Evolutionary conservation across 345 rosid genomes (phyloP).

Genomic region (Barbarea vulgaris): DNA sequence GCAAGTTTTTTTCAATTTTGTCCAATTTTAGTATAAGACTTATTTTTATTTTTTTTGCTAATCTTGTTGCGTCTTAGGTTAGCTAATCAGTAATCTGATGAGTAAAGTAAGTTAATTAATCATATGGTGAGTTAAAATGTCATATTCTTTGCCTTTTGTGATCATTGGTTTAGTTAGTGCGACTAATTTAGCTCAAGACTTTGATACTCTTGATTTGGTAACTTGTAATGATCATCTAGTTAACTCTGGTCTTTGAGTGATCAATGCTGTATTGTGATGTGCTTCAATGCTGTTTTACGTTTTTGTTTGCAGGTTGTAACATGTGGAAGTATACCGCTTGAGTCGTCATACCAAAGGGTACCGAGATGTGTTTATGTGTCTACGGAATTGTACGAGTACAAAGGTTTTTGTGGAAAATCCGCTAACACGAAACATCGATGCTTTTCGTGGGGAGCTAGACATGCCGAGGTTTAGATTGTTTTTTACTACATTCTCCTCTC

Average conservation of each 20-base stretch:
- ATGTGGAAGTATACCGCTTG: constrained; percentile 91
- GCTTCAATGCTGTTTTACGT: background rate
- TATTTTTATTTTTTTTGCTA: background rate
- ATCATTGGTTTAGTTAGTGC: constrained; percentile 14
- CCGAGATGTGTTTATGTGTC: constrained; percentile 85
- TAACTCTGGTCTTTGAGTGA: background rate
- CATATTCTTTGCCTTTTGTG: background rate
- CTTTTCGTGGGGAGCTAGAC: constrained; percentile 89
- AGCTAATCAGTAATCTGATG: background rate
- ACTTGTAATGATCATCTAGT: background rate
- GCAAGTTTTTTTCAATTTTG: constrained; percentile 38
- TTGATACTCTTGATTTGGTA: background rate
- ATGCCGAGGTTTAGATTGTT: constrained; percentile 68
- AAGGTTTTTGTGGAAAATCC: constrained; percentile 71
- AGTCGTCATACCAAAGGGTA: constrained; percentile 79
- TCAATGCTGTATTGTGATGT: background rate
- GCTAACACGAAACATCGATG: constrained; percentile 71
- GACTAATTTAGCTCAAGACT: background rate
- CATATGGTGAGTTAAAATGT: constrained; percentile 14
- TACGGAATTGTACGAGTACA: constrained; percentile 76
- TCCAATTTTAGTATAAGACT: constrained; percentile 3
- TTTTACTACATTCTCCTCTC: background rate
- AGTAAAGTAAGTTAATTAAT: background rate
- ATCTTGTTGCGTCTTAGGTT: background rate
- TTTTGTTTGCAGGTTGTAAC: constrained; percentile 73